Evolutionary conservation across 495 filamentous ascomycete species (phyloP), one percentile per base, ranked within the genome.

Genomic region (Tuber indicum): DNA sequence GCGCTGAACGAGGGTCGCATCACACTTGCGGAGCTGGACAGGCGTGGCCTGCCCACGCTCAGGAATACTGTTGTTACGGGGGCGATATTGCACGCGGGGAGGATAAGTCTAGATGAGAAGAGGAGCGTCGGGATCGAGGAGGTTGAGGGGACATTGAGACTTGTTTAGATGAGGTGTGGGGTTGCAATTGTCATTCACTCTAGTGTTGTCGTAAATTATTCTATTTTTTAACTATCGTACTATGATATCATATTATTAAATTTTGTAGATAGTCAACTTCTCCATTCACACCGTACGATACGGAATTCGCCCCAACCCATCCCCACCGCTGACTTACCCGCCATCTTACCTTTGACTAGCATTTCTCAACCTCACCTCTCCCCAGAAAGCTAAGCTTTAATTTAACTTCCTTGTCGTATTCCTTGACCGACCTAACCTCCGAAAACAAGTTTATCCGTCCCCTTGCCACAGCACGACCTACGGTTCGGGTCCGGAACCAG

Each of bases 51-150:
- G 76, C 94, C 94, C 8, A 98, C 94, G 36, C 81, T 98, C 81
- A 88, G 88, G 83, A 97, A 97, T 78, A 97, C 94, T 0, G 90
- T 97, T 83, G 93, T 92, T 32, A 97, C 94, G 1, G 94, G 92
- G 21, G 94, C 94, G 1, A 98, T 98, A 75, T 85, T 98, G 76
- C 90, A 98, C 82, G 94, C 94, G 4, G 94, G 94, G 0, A 87
- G 94, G 75, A 86, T 89, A 80, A 93, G 91, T 79, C 86, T 98
- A 77, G 92, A 97, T 84, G 92, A 97, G 87, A 88, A 87, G 71
- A 86, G 93, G 79, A 87, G 91, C 74, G 89, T 98, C 23, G 89
- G 88, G 82, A 94, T 98, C 83, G 86, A 87, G 81, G 81, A 89
- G 70, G 85, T 85, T 72, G 88, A 88, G 74, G 92, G 89, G 1